Conservation (phyloP, 257 asterid species). For the Nicotiana knightiana region DNA sequence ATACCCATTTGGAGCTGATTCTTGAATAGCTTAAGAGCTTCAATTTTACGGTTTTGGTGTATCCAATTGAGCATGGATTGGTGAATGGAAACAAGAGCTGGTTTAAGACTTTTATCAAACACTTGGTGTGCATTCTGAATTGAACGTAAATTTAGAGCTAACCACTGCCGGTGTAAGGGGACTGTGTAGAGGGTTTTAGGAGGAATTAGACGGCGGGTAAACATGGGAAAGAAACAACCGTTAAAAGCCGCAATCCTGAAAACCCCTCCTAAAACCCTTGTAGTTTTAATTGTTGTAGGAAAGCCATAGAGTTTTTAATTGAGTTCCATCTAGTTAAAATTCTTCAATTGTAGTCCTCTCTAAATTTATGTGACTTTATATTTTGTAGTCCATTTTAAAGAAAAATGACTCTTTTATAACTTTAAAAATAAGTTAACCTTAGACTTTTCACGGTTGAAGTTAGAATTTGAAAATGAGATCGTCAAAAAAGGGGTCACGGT, state of each 20-base stretch:
- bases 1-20: slow-evolving; percentile 43
- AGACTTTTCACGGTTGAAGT: too few species aligned
- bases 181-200: slow-evolving; percentile 17
- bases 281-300: too few species aligned
- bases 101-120: slow-evolving; percentile 59
- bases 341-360: too few species aligned
- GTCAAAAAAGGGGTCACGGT: too few species aligned
- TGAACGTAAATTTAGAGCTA: not conserved
- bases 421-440: too few species aligned
- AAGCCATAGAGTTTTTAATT: too few species aligned
- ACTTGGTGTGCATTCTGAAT: slow-evolving; percentile 33
- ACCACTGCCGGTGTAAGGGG: not conserved
- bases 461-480: too few species aligned
- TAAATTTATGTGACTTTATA: too few species aligned
- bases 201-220: slow-evolving; percentile 37
- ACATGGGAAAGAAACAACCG: slow-evolving; percentile 24
- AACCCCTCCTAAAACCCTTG: not conserved
- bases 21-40: slow-evolving; percentile 56
- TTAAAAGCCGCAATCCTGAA: not conserved
- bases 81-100: slow-evolving; percentile 29
- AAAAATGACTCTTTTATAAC: too few species aligned
- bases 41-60: slow-evolving; percentile 34
- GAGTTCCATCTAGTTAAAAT: too few species aligned
- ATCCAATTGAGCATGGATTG: slow-evolving; percentile 56
- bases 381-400: too few species aligned